Evolutionary conservation across 768 basidiomycete genomes (phyloP), one percentile per base, ranked within the genome.

Genomic region (Hygrophorus russula): DNA sequence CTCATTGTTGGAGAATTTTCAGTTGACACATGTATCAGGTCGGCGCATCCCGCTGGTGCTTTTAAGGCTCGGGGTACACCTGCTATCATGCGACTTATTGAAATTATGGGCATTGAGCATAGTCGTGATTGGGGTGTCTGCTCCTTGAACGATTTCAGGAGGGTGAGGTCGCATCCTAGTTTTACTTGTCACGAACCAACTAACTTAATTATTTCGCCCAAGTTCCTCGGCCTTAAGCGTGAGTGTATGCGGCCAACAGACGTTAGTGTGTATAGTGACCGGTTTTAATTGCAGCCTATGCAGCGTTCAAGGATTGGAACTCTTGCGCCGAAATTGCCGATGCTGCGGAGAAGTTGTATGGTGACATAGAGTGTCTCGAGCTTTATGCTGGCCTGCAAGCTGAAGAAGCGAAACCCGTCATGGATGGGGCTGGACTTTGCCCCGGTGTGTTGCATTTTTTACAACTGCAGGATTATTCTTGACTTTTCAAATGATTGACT

Each of bases 61-160:
- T 90, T 89, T 63, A 67, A 80, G 44, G 88, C 87, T 17, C 75
- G 82, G n/a, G 76, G 81, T 4, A 88, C 82, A 2, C 88, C 88
- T 39, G 57, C 59, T n/a, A 59, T 72, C 37, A 83, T 90, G 80
- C 76, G 72, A 33, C 54, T 88, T 17, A 74, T 88, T 48, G 89
- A 92, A 56, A 68, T 89, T 33, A 82, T 91, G 83, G 85, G 85
- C 33, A 89, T 91, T 37, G 77, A 83, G 51, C 69, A 80, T 45
- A 82, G 74, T 54, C 73, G 88, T 24, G 49, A 55, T 15, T 92
- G 87, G 87, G 87, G 86, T 37, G 78, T 81, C 14, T 90, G 87
- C 56, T 79, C 82, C 1, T 57, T 91, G 48, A 91, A 91, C 49
- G 87, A 90, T 47, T 91, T 91, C 62, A 68, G 87, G 44, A 78